Evolutionary conservation across 2,329 filamentous ascomycete species (phyloP), one percentile per base, ranked within the genome.

Genomic region (Scleromitrula shiraiana): DNA sequence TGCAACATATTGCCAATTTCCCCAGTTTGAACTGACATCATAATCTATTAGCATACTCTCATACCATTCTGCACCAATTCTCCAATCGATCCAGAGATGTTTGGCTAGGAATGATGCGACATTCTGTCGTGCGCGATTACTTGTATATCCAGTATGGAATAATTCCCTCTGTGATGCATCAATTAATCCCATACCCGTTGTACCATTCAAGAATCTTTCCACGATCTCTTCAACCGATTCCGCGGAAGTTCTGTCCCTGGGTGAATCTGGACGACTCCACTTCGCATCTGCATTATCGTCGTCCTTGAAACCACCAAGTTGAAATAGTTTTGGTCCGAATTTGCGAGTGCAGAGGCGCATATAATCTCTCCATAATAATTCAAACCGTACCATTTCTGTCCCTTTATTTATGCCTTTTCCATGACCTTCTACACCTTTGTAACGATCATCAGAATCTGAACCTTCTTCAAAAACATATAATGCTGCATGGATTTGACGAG

Each of bases 41-140:
- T 90, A 88, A 62, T 93, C 87, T 24, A 83, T 71, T 3, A 90
- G 71, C 60, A 85, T 69, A 61, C 75, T 78, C 62, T 91, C 86
- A 60, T 90, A 91, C 83, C 84, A 91, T 62, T 90, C 86, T 0
- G 85, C 87, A 0, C 86, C 87, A 12, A 86, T 73, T 0, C 85
- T 77, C 87, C 87, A 93, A 64, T 91, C 86, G 19, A 91, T 80
- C 1, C 74, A 73, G 3, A 90, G 69, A 52, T 88, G 83, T 55
- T 87, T 88, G 0, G 83, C 67, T 1, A 90, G 68, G 61, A 87
- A 91, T 14, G 74, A 83, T 0, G 85, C 85, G 1, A 88, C 83
- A 46, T 90, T 89, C 63, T 90, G 85, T 2, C 86, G 71, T 0
- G 84, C 81, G 12, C 85, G 75, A 60, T 89, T 89, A 1, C 82